Conservation (phyloP, 208 protist species). For the Crithidia brevicula region DNA sequence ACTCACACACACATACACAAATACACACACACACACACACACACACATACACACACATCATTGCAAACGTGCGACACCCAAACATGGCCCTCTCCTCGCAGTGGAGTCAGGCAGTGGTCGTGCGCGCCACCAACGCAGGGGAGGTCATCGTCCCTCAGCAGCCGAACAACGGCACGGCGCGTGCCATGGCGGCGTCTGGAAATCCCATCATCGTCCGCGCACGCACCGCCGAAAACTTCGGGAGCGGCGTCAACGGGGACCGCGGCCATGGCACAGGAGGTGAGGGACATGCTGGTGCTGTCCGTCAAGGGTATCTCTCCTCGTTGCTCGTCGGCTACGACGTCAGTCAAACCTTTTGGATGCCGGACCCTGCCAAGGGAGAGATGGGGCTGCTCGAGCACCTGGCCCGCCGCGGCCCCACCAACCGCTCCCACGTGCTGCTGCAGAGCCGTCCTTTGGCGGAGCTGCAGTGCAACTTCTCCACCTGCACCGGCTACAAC, state of each 20-base stretch:
- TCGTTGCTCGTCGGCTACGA: conserved; percentile 38
- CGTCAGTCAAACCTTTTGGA: conserved; percentile 68
- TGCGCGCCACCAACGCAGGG: conserved; percentile 40
- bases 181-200: conserved; percentile 53
- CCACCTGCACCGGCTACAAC: conserved; percentile 68
- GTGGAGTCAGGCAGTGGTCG: conserved; percentile 70
- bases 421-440: conserved; percentile 61
- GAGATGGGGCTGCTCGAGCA: conserved; percentile 76
- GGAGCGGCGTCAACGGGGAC: conserved; percentile 5
- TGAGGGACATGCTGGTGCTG: not conserved
- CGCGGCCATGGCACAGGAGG: not conserved
- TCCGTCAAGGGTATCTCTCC: conserved; percentile 4
- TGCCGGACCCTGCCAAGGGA: conserved; percentile 53
- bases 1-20: no score
- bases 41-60: not conserved
- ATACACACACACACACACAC: no score
- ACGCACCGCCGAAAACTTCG: conserved; percentile 45
- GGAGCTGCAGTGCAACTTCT: conserved; percentile 84
- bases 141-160: conserved; percentile 39
- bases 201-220: conserved; percentile 68
- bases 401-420: conserved; percentile 52
- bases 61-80: no score
- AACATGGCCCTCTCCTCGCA: conserved; percentile 74
- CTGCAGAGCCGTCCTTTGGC: conserved; percentile 69
- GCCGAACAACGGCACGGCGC: conserved; percentile 42